phyloP scores from a whole-genome alignment of 2,329 filamentous ascomycete genomes.

The Lasiodiplodia hormozganensis region DNA sequence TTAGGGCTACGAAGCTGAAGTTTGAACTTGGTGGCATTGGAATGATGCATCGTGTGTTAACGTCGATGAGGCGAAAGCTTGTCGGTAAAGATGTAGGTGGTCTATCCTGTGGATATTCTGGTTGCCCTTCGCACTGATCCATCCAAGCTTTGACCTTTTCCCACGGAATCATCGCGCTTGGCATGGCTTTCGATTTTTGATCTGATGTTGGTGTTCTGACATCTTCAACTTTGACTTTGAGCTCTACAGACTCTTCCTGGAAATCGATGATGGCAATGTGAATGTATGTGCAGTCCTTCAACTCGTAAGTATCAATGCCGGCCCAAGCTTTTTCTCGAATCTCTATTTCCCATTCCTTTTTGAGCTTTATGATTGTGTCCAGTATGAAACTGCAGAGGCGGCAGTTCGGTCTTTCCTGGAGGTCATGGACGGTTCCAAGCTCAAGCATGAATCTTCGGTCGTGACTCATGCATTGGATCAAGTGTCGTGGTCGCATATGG shows the following conservation, averaged over 20 bases:
- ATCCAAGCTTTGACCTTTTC: background rate
- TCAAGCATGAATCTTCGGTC: background rate
- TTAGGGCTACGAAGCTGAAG: slow-evolving; percentile 20
- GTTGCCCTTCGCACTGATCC: background rate
- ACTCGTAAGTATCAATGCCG: background rate
- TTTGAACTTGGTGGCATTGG: background rate
- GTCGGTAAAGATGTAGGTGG: background rate
- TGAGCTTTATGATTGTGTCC: background rate
- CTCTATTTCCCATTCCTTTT: background rate
- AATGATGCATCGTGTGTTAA: slow-evolving; percentile 9
- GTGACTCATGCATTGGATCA: background rate
- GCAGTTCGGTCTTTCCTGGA: background rate
- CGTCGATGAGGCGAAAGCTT: slow-evolving; percentile 22
- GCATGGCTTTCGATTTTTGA: background rate
- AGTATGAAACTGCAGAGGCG: background rate
- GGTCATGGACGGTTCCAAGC: background rate
- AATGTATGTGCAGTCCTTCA: background rate
- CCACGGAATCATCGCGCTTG: background rate
- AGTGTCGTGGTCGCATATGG: background rate
- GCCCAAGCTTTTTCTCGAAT: background rate
- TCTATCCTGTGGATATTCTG: background rate
- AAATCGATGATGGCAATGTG: background rate
- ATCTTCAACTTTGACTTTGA: background rate
- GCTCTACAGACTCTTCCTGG: background rate
- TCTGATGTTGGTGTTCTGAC: background rate